A percentile compares a stretch with the other conserved stretches of the same genome.
Conservation (phyloP, 2,329 filamentous ascomycete genomes). For the Fusarium sp. region DNA sequence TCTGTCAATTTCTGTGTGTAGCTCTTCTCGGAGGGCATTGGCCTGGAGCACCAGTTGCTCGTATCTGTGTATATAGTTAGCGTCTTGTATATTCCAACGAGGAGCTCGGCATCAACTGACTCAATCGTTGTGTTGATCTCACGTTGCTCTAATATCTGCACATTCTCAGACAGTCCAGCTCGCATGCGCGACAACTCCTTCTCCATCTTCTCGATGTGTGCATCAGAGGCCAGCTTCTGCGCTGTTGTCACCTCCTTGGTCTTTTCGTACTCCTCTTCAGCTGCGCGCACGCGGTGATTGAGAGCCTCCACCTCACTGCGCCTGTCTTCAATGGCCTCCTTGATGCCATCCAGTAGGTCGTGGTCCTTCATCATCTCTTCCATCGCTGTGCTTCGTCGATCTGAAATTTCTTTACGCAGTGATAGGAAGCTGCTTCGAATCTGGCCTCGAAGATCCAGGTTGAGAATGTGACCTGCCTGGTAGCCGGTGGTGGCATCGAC, state of each 20-base stretch:
- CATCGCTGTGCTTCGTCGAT: conserved; percentile 80
- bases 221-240: conserved; percentile 87
- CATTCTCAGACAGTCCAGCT: conserved; percentile 80
- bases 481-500: conserved; percentile 86
- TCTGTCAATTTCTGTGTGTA: conserved; percentile 96
- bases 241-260: conserved; percentile 86
- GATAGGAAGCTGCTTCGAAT: conserved; percentile 81
- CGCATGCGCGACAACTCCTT: conserved; percentile 97
- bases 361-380: conserved; percentile 95
- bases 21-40: conserved; percentile 86
- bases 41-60: conserved; percentile 90
- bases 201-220: conserved; percentile 98
- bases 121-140: conserved; percentile 98
- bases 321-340: conserved; percentile 97
- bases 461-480: conserved; percentile 86
- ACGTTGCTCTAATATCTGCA: conserved; percentile 90
- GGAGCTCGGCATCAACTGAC: conserved; percentile 59
- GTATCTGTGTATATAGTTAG: conserved; percentile 64
- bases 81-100: neutral
- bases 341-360: conserved; percentile 91
- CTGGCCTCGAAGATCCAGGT: conserved; percentile 84
- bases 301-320: conserved; percentile 90
- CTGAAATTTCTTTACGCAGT: conserved; percentile 90
- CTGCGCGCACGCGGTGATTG: conserved; percentile 85
- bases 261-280: conserved; percentile 93